Evolutionary conservation across 257 asterid genomes (phyloP), one percentile per base, ranked within the genome.

Genomic region (Salvia hispanica): DNA sequence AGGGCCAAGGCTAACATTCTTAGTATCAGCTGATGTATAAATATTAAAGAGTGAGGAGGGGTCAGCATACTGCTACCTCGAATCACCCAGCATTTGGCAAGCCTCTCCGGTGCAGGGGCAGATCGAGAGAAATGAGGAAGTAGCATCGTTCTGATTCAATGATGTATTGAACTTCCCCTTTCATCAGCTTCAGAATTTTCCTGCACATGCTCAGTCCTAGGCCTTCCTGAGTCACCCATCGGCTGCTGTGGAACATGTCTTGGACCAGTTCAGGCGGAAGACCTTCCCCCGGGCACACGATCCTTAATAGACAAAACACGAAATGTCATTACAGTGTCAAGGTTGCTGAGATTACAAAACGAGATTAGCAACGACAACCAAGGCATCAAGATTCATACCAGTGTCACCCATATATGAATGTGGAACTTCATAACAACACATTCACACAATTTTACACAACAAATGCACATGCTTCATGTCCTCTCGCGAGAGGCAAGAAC

Each of bases 261-360:
- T 81, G 88, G 67, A 92, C 87, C 59, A 90, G 67, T 67, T 84
- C 97, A 0, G 95, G 84, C 37, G 97, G 90, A 74, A 92, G 92
- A 15, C 98, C 97, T 78, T 88, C 95, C 3, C 97, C 98, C 0
- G 93, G 95, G 80, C 98, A 84, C 62, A 78, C 80, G 71, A 90
- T 81, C 92, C 97, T 89, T 63, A 73, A 66, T 59, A 61, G 58
- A 42, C 43, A 56, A 77, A 60, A 51, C 69, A 58, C 3, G 53
- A 15, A 42, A 65, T 6, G 18, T 64, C 50, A 56, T 39, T 14
- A 18, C 55, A 45, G 51, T 3, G 54, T 12, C 16, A 5, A 47
- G 8, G 54, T 3, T 11, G 42, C 50, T 62, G n/a, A 52, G 40
- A 48, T 33, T 9, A 31, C 4, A 48, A 13, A 39, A 34, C 66